Base-by-base conservation (phyloP, 768 basidiomycete genomes). In the Trametes cinnabarina region DNA sequence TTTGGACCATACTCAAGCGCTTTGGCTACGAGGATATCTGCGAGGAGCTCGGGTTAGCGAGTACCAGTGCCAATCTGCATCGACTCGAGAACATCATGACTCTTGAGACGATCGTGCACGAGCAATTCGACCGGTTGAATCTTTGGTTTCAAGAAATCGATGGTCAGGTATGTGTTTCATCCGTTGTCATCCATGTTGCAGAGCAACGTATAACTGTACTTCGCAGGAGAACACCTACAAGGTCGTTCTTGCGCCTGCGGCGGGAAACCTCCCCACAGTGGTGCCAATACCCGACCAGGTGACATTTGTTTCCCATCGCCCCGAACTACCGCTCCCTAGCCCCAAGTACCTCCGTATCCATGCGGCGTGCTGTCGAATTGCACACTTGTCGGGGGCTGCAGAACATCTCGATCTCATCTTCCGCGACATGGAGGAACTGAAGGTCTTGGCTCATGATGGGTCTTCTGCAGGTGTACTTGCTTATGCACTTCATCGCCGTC, bases 41-140 rank as follows among this genome's bases (percentile, higher is more conserved):
- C 28, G 46, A 47, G 28, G 46, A 47, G n/a, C 46, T 47, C 28
- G 46, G 28, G 26, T 47, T 47, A 15, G 46, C 14, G 6, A 32
- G 46, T 30, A 47, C 26, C 25, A 47, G 28, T 4, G 46, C 46
- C 17, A 47, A 47, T 14, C 28, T 47, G 46, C 46, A 47, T 26
- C 46, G 46, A 17, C 46, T 47, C 28, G 46, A 47, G 46, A 47
- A 47, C 46, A 20, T 47, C 46, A 47, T 47, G 46, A 47, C 46
- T 19, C 46, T 47, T 19, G 46, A 47, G 19, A 11, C 32, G 15
- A 32, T 30, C 17, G 17, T 47, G n/a, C 46, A 26, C 28, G 28
- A 47, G 5, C 14, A 4, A 1, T 32, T 47, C 6, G 46, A 47
- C n/a, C 46, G 28, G 26, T 8, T 32, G 46, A 30, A 47, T 32